Conservation (phyloP, 495 filamentous ascomycete genomes). For the Neurospora sp. region DNA sequence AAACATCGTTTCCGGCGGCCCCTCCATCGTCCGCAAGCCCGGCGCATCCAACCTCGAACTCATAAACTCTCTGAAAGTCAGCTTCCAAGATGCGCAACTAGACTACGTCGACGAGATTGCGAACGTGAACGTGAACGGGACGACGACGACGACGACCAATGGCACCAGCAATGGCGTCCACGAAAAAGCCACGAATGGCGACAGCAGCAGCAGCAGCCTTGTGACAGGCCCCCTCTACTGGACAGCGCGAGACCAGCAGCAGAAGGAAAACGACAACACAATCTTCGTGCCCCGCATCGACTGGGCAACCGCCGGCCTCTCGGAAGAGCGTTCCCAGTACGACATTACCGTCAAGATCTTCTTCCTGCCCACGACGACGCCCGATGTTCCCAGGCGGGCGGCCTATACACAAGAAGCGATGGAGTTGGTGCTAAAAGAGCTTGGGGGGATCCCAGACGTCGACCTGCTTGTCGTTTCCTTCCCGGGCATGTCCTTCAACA, state of each 20-base stretch:
- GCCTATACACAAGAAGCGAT: constrained; percentile 73
- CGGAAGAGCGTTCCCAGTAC: constrained; percentile 72
- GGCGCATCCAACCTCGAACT: constrained; percentile 77
- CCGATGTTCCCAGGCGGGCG: constrained; percentile 40
- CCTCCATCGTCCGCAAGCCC: constrained; percentile 70
- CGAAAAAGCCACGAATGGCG: constrained; percentile 23
- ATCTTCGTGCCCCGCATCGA: constrained; percentile 72
- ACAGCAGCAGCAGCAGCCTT: constrained; percentile 16
- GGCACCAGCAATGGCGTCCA: constrained; percentile 39
- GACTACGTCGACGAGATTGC: constrained; percentile 35
- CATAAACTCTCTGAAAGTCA: constrained; percentile 71
- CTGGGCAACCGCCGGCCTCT: constrained; percentile 56
- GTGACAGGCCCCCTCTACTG: constrained; percentile 33
- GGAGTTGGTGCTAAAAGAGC: constrained; percentile 64
- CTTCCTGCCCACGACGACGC: constrained; percentile 63
- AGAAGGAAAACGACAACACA: constrained; percentile 34
- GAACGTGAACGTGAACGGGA: constrained; percentile 23
- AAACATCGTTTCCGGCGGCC: constrained; percentile 74
- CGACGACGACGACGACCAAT: constrained; percentile 22
- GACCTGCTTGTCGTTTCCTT: constrained; percentile 90
- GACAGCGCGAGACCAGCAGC: constrained; percentile 41
- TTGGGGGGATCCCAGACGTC: constrained; percentile 56
- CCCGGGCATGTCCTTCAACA: constrained; percentile 86
- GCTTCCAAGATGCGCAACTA: constrained; percentile 63
- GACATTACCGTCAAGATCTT: constrained; percentile 93